These are phyloP conservation scores for Apiospora saccharicola DNA, from an alignment of 2,329 filamentous ascomycete genomes.

Conservation along the genomic window DNA sequence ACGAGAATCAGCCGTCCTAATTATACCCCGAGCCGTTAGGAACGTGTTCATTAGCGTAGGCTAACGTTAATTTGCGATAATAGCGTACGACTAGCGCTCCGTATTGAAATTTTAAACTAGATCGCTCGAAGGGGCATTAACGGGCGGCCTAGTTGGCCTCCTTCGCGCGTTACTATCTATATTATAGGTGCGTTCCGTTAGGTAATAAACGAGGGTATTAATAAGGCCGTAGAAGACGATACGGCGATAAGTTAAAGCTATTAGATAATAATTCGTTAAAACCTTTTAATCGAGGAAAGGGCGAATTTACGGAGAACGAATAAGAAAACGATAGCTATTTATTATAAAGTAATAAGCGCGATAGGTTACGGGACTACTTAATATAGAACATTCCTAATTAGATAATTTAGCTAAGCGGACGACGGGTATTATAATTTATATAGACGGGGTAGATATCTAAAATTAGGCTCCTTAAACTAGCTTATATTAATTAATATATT, in stretches of 20 bases:
- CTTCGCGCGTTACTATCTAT: constrained; percentile 79
- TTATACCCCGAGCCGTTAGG: constrained; percentile 52
- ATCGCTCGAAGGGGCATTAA: constrained; percentile 67
- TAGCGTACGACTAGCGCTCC: constrained; percentile 54
- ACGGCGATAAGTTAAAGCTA: background rate
- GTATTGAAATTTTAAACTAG: constrained; percentile 56
- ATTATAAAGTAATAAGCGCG: background rate
- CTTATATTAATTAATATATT: background rate
- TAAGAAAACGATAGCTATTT: background rate
- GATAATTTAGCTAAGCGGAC: background rate
- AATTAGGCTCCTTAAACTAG: background rate
- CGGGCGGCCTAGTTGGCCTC: constrained; percentile 77
- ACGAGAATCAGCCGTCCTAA: constrained; percentile 63
- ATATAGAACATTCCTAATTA: background rate
- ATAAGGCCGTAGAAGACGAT: background rate
- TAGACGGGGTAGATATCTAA: background rate
- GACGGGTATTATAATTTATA: background rate
- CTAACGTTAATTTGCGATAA: constrained; percentile 50
- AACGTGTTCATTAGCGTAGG: constrained; percentile 37
- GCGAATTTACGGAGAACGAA: background rate
- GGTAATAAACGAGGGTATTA: constrained; percentile 20
- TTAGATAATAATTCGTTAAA: background rate
- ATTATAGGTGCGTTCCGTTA: constrained; percentile 56
- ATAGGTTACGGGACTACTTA: background rate
- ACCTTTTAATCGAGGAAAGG: background rate